A percentile compares a stretch with the other conserved stretches of the same genome.
phyloP scores from a whole-genome alignment of 2,329 filamentous ascomycete genomes.

The Botrytis fabae region DNA sequence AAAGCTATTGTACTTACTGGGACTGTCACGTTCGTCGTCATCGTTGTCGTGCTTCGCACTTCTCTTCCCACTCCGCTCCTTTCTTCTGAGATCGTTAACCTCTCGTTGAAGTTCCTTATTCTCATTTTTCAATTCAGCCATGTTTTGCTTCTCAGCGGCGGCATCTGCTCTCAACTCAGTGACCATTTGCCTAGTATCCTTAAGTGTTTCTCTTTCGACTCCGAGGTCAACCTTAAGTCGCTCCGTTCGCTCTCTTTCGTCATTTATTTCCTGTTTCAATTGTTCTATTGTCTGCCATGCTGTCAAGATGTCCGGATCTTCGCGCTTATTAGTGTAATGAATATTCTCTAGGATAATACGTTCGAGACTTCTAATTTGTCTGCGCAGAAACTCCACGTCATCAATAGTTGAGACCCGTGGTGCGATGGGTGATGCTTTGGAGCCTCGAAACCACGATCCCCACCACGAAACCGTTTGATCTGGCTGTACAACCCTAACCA shows the following conservation, averaged over 20 bases:
- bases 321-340: not conserved
- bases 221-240: not conserved
- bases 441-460: not conserved
- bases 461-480: not conserved
- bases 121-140: not conserved
- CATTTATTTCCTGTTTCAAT: not conserved
- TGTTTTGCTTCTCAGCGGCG: not conserved
- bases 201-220: not conserved
- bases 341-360: not conserved
- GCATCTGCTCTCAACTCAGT: not conserved
- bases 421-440: not conserved
- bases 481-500: not conserved
- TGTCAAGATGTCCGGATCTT: not conserved
- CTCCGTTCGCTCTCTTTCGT: not conserved
- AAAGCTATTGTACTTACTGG: not conserved
- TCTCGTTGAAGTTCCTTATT: not conserved
- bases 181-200: not conserved
- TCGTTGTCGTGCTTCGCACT: not conserved
- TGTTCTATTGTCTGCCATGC: not conserved
- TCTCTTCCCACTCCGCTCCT: not conserved
- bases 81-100: not conserved
- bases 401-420: not conserved
- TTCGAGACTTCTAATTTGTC: slow-evolving; percentile 1
- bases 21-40: not conserved
- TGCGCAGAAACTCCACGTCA: not conserved